phyloP scores from a whole-genome alignment of 2,329 filamentous ascomycete genomes.

The Emericellopsis cladophorae region DNA sequence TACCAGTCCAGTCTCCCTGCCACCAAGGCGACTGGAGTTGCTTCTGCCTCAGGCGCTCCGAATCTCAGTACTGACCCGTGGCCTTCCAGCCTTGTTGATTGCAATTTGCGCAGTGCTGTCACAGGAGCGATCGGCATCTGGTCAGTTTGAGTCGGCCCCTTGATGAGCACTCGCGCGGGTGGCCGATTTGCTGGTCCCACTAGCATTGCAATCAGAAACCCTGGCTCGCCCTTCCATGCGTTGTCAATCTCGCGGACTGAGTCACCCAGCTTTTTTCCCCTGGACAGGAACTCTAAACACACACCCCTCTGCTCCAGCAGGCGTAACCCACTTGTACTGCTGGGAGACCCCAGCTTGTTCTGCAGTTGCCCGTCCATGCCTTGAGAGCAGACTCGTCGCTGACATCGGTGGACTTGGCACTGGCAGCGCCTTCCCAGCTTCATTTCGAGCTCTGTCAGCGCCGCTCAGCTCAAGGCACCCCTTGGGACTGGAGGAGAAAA shows the following conservation, averaged over 20 bases:
- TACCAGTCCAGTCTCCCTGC: too few species aligned
- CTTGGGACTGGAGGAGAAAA: too few species aligned
- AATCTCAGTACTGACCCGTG: neutral
- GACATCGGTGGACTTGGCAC: neutral
- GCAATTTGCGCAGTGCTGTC: neutral
- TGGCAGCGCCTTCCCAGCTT: neutral
- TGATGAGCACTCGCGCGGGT: neutral
- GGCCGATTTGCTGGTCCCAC: neutral
- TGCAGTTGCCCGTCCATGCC: neutral
- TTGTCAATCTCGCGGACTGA: neutral
- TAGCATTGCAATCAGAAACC: neutral
- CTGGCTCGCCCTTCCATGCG: neutral
- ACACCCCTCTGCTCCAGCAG: neutral
- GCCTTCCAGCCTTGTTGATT: neutral
- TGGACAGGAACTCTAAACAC: neutral
- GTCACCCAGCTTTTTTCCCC: neutral
- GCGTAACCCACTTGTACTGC: too few species aligned
- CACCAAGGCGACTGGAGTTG: neutral
- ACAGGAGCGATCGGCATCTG: neutral
- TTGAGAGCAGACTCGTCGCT: neutral
- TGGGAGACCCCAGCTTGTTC: neutral
- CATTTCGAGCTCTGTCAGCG: neutral
- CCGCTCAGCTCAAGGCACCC: neutral
- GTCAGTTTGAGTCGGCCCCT: neutral
- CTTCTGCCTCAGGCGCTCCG: neutral